Percentiles rank a stretch among this genome's conserved stretches.
These are phyloP conservation scores for Neurospora sp. DNA, from an alignment of 2,329 filamentous ascomycete species.

Conservation along the genomic window DNA sequence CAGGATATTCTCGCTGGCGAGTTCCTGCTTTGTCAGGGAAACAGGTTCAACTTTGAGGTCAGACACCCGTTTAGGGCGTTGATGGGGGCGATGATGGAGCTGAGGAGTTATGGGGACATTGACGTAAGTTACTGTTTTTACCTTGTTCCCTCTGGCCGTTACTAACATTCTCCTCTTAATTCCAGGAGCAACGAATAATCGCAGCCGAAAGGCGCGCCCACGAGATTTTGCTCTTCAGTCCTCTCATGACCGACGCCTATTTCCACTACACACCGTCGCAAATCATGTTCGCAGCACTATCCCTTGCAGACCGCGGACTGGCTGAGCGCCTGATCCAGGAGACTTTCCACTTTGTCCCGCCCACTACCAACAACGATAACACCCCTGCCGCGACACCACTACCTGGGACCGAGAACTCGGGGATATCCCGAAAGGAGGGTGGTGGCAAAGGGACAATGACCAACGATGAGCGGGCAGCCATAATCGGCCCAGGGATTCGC, in stretches of 20 bases:
- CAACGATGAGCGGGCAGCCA: slow-evolving; percentile 17
- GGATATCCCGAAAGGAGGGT: slow-evolving; percentile 7
- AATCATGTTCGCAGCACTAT: slow-evolving; percentile 77
- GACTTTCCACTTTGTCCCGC: slow-evolving; percentile 24
- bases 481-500: slow-evolving; percentile 22
- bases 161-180: slow-evolving; percentile 8
- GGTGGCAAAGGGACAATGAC: background rate
- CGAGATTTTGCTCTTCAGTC: slow-evolving; percentile 65
- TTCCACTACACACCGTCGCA: slow-evolving; percentile 93
- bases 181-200: slow-evolving; percentile 32
- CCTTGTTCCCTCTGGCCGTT: slow-evolving; percentile 2
- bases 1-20: slow-evolving; percentile 85
- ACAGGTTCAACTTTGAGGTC: slow-evolving; percentile 89
- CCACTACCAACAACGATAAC: slow-evolving; percentile 13
- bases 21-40: slow-evolving; percentile 82
- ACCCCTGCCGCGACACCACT: slow-evolving; percentile 15
- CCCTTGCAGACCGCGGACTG: slow-evolving; percentile 62
- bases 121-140: slow-evolving; percentile 32
- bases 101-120: slow-evolving; percentile 56
- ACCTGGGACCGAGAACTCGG: slow-evolving; percentile 5
- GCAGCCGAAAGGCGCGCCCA: slow-evolving; percentile 64
- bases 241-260: slow-evolving; percentile 87
- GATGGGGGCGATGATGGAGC: slow-evolving; percentile 77
- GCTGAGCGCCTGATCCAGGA: slow-evolving; percentile 37
- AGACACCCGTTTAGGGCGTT: slow-evolving; percentile 81